Evolutionary conservation across 1,139 yeast genomes (phyloP).

Genomic region (Zygoascus sp.): DNA sequence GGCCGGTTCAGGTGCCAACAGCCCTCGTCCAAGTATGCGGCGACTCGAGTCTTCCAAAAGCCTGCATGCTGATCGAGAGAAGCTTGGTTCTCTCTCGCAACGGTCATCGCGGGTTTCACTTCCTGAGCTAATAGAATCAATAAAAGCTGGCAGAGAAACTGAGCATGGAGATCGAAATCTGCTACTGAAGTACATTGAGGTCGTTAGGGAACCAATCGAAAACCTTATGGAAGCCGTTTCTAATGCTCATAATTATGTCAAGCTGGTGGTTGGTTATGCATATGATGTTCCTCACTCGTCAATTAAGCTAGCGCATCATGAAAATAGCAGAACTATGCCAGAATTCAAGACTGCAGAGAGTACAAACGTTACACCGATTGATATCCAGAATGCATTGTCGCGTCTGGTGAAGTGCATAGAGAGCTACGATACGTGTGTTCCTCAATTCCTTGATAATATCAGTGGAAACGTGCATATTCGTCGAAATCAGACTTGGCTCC

Average conservation of each 20-base stretch:
- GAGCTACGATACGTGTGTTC: constrained; percentile 30
- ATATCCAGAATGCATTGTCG: constrained; percentile 16
- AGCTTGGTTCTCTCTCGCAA: neutral
- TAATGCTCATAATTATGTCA: constrained; percentile 33
- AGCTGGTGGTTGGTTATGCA: constrained; percentile 36
- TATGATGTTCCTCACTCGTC: constrained; percentile 39
- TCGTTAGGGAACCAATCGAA: constrained; percentile 35
- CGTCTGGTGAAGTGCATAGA: constrained; percentile 14
- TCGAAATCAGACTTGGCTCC: constrained; percentile 26
- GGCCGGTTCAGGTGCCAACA: neutral
- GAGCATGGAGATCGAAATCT: constrained; percentile 36
- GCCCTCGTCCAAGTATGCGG: neutral
- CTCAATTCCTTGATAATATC: constrained; percentile 21
- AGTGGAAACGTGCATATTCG: constrained; percentile 9
- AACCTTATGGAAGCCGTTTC: constrained; percentile 35
- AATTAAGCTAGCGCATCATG: neutral
- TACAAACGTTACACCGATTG: neutral
- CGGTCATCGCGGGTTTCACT: constrained; percentile 5
- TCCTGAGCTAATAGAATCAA: constrained; percentile 8
- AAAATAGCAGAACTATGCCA: constrained; percentile 3
- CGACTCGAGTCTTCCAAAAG: neutral
- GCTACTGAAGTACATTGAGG: constrained; percentile 33
- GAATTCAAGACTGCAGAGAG: neutral
- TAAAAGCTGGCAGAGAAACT: constrained; percentile 34
- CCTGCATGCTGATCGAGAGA: neutral